Conservation (phyloP, 1,284 basidiomycete species). For the Wolfiporia cocos region DNA sequence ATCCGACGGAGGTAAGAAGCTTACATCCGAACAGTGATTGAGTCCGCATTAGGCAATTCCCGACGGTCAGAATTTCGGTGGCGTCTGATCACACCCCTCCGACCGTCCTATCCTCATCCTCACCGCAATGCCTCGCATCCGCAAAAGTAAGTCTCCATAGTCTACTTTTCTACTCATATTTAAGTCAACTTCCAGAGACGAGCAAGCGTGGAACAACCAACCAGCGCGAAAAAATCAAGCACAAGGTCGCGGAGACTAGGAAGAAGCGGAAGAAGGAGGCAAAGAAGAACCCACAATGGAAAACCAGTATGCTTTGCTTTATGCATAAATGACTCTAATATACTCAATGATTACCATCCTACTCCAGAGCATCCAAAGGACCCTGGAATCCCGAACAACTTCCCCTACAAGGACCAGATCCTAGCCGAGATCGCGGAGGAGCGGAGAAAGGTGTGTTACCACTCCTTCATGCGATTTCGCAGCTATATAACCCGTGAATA, state of each 20-base stretch:
- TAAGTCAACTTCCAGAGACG: slow-evolving; percentile 76
- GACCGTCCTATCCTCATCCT: slow-evolving; percentile 7
- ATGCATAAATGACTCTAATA: slow-evolving; percentile 1
- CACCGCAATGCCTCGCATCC: slow-evolving; percentile 63
- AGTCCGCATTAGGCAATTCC: no score
- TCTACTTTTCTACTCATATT: no score
- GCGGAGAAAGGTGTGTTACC: slow-evolving; percentile 53
- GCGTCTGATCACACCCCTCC: no score
- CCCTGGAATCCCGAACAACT: slow-evolving; percentile 94
- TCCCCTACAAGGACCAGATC: slow-evolving; percentile 97
- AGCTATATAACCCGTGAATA: no score
- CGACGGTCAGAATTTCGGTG: no score
- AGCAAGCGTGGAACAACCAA: slow-evolving; percentile 74
- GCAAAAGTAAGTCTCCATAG: slow-evolving; percentile 68
- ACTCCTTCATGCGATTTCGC: no score
- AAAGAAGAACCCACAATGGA: slow-evolving; percentile 88
- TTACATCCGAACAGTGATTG: no score
- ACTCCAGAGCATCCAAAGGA: slow-evolving; percentile 71
- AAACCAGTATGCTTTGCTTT: slow-evolving; percentile 66
- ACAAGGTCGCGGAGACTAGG: slow-evolving; percentile 75
- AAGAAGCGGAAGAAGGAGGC: slow-evolving; percentile 76
- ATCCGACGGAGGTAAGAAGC: no score
- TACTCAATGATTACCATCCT: not conserved
- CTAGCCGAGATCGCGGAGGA: slow-evolving; percentile 86
- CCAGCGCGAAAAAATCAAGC: slow-evolving; percentile 72